Evolutionary conservation across 768 basidiomycete genomes (phyloP).

Genomic region (Tremella fuciformis): DNA sequence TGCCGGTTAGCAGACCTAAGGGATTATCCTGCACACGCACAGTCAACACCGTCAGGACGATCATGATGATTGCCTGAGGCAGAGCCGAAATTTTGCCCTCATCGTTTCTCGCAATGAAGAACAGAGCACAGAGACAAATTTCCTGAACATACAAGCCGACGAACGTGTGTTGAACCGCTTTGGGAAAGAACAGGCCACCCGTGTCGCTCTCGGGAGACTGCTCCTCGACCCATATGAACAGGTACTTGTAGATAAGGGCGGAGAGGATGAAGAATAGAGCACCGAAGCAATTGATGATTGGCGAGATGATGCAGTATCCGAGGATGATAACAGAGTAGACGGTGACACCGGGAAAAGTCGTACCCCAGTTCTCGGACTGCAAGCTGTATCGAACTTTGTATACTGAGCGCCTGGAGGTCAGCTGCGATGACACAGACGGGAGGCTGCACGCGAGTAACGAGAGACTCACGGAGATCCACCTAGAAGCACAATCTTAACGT

Average conservation of each 20-base stretch:
- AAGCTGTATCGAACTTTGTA: conserved; percentile 77
- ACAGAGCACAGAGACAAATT: conserved; percentile 76
- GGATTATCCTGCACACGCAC: conserved; percentile 61
- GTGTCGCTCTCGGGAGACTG: conserved; percentile 71
- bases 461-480: conserved; percentile 64
- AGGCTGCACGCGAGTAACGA: background rate
- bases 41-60: conserved; percentile 78
- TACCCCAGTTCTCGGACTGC: conserved; percentile 69
- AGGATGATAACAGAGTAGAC: conserved; percentile 72
- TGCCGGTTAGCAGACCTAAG: conserved; percentile 36
- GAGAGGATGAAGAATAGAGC: conserved; percentile 77
- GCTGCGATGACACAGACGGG: conserved; percentile 52
- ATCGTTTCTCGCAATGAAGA: conserved; percentile 75
- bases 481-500: conserved; percentile 80
- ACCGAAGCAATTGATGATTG: conserved; percentile 88
- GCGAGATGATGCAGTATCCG: conserved; percentile 79
- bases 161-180: conserved; percentile 87
- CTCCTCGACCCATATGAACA: conserved; percentile 72
- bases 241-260: conserved; percentile 75
- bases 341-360: conserved; percentile 66
- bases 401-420: conserved; percentile 59
- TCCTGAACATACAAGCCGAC: conserved; percentile 91
- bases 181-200: conserved; percentile 92
- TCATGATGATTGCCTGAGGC: conserved; percentile 75
- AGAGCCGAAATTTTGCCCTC: conserved; percentile 61